Evolutionary conservation across 768 basidiomycete species (phyloP).

Genomic region (Crassisporium funariophilum): DNA sequence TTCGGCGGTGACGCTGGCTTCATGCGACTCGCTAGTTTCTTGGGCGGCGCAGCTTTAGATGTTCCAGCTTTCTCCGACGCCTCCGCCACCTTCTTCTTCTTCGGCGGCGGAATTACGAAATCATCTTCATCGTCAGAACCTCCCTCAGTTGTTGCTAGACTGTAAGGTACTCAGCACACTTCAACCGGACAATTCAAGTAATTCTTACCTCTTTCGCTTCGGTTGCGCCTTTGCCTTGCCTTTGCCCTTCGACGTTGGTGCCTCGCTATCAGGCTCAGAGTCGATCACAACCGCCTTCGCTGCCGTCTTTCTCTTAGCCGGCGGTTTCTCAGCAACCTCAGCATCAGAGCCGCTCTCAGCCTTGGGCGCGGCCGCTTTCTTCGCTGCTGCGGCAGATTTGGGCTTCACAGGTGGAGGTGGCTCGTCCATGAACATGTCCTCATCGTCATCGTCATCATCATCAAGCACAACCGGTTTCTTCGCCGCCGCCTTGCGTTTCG

Average conservation of each 20-base stretch:
- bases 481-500: conserved; percentile 27
- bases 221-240: conserved; percentile 26
- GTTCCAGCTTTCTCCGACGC: too few relatives aligned
- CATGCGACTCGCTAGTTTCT: conserved; percentile 62
- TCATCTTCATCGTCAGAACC: conserved; percentile 6
- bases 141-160: too few relatives aligned
- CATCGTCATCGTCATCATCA: conserved; percentile 16
- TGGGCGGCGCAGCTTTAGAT: conserved; percentile 14
- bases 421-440: conserved; percentile 9
- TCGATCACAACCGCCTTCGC: conserved; percentile 23
- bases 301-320: conserved; percentile 17
- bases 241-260: conserved; percentile 25
- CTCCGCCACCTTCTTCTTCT: conserved; percentile 36
- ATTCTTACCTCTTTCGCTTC: conserved; percentile 71
- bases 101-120: conserved; percentile 15
- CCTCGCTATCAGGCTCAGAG: conserved; percentile 34
- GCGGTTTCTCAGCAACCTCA: conserved; percentile 24
- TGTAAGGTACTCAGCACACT: background rate
- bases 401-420: conserved; percentile 4
- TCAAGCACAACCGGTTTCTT: conserved; percentile 20
- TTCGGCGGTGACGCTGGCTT: conserved; percentile 58
- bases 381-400: conserved; percentile 6
- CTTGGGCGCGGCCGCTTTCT: conserved; percentile 6
- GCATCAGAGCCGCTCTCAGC: conserved; percentile 38
- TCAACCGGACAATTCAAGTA: conserved; percentile 33